Evolutionary conservation across 768 basidiomycete species (phyloP).

Genomic region (Boletus tylopilopsis): DNA sequence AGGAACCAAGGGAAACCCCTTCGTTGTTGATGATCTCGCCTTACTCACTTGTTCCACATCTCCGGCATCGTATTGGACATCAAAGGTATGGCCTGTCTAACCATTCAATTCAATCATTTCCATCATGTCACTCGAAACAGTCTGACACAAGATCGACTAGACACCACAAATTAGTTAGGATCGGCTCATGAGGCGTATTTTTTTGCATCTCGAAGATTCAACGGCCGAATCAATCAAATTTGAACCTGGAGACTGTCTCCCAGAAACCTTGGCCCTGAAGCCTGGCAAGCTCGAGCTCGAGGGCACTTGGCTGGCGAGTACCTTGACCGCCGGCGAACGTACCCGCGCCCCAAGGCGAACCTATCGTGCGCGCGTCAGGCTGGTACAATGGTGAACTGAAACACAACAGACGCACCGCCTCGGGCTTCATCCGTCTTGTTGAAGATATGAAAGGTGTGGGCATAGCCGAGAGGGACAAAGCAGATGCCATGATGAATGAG

Average conservation of each 20-base stretch:
- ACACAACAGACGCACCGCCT: constrained; percentile 44
- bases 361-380: constrained; percentile 30
- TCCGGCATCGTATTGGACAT: no score
- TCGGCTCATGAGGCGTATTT: no score
- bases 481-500: constrained; percentile 70
- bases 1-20: no score
- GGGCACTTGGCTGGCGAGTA: constrained; percentile 41
- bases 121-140: no score
- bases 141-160: no score
- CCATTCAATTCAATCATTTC: no score
- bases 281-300: constrained; percentile 50
- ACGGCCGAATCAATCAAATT: constrained; percentile 1
- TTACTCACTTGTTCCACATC: no score
- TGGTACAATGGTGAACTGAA: not conserved
- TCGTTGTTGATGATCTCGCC: no score
- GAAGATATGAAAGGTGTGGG: constrained; percentile 40
- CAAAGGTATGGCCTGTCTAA: no score
- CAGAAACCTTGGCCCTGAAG: constrained; percentile 56
- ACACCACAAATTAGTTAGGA: no score
- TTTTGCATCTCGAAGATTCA: no score
- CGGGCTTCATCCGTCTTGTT: constrained; percentile 46
- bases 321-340: constrained; percentile 50
- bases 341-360: constrained; percentile 77
- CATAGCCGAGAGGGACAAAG: constrained; percentile 72
- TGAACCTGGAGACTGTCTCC: constrained; percentile 40